A percentile compares a stretch with the other conserved stretches of the same genome.
Evolutionary conservation across 371 early-diverging fungal genomes (phyloP).

Genomic region (Lichtheimia ramosa): DNA sequence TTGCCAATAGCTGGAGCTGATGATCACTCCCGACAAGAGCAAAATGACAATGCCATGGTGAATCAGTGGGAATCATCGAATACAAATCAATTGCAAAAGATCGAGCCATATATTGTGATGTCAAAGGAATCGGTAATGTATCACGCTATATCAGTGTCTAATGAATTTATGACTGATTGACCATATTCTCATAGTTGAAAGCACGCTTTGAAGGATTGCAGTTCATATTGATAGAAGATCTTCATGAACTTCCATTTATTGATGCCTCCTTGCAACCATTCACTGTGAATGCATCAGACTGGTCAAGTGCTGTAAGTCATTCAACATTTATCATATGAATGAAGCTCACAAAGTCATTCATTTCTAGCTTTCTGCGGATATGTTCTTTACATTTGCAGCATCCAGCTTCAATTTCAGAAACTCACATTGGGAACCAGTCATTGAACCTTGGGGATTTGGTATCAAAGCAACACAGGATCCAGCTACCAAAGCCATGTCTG

Average conservation of each 20-base stretch:
- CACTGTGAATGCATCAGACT: slow-evolving; percentile 66
- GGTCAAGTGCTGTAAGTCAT: slow-evolving; percentile 57
- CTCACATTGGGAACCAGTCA: slow-evolving; percentile 91
- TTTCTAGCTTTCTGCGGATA: slow-evolving; percentile 63
- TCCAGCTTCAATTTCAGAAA: slow-evolving; percentile 88
- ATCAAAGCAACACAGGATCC: slow-evolving; percentile 35
- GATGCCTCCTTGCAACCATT: slow-evolving; percentile 71
- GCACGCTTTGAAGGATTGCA: slow-evolving; percentile 65
- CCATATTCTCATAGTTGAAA: slow-evolving; percentile 18
- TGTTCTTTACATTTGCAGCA: slow-evolving; percentile 66
- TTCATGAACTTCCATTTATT: slow-evolving; percentile 76
- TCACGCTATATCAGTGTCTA: no score
- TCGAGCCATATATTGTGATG: slow-evolving; percentile 50
- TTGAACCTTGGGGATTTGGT: slow-evolving; percentile 74
- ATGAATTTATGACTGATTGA: no score
- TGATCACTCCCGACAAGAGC: not conserved
- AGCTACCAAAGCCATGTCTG: slow-evolving; percentile 20
- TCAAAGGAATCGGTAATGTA: slow-evolving; percentile 43
- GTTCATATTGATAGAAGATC: slow-evolving; percentile 78
- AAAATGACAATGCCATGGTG: no score
- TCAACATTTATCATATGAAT: not conserved
- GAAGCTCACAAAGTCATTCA: not conserved
- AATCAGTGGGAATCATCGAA: no score
- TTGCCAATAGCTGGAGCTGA: not conserved
- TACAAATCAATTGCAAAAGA: slow-evolving; percentile 6